Base-by-base conservation (phyloP, 1,139 yeast species). In the Debaryomyces nepalensis region DNA sequence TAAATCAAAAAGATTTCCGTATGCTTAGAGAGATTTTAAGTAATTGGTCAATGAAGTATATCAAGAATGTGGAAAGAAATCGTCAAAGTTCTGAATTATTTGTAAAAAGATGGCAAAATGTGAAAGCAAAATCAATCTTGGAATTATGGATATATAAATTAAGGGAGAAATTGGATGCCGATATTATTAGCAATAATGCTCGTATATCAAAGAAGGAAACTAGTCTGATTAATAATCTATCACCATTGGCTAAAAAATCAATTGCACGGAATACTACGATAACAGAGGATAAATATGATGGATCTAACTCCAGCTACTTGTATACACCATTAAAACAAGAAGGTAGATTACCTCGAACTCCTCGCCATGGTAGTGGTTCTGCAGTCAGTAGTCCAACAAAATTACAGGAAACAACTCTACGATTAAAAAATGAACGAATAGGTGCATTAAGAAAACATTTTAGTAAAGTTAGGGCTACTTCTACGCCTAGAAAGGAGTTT, bases 31-130 rank as follows among this genome's bases (percentile, higher is more conserved):
- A 59, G 15, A 43, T 56, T 3, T 49, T 72, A n/a, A 58, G 69
- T 29, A 56, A 51, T 10, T 73, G 78, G 78, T 61, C 70, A 1
- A 66, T 70, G 68, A 64, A 61, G 37, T 61, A 62, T 40, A 63
- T 68, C 38, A 70, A 67, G 47, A 54, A 54, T 20, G 58, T 66
- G 7, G 56, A 58, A 12, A 52, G 75, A 34, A 66, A 69, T 45
- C 61, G 66, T 34, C 74, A 69, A 40, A 63, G 68, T 23, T 68
- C 70, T 50, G 68, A 65, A 10, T 51, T 66, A 36, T 71, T 72
- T 43, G 49, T 57, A 7, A 58, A 57, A 19, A 60, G 70, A 42
- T 68, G 73, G 72, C 62, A 68, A 33, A 44, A 50, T 5, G 53
- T 62, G 7, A 57, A 62, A 34, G 36, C 58, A 33, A 59, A 59